Evolutionary conservation across 257 asterid genomes (phyloP).

Genomic region (Jacaranda mimosifolia): DNA sequence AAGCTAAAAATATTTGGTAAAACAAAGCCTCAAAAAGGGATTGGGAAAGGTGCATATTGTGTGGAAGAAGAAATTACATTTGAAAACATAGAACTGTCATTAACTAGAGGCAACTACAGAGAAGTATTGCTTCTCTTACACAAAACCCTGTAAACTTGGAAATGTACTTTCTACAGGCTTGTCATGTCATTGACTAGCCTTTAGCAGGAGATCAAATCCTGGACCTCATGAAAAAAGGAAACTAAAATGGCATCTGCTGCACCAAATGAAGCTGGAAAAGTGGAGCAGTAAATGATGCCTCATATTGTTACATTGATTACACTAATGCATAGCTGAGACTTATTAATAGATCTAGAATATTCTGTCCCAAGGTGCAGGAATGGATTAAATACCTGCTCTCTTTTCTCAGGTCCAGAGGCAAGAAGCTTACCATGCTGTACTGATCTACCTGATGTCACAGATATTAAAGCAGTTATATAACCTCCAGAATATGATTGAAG

Average conservation of each 20-base stretch:
- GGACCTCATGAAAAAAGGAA: neutral
- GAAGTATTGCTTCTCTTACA: neutral
- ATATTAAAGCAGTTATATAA: slow-evolving; percentile 8
- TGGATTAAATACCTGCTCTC: slow-evolving; percentile 70
- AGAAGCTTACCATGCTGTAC: slow-evolving; percentile 94
- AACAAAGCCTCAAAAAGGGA: neutral
- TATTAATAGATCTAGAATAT: neutral
- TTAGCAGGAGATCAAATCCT: neutral
- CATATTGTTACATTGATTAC: neutral
- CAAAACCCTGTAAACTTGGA: neutral
- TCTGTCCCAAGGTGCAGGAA: slow-evolving; percentile 1
- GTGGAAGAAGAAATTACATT: neutral
- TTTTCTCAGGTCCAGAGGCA: slow-evolving; percentile 92
- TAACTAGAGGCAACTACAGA: neutral
- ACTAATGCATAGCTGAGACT: neutral
- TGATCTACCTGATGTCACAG: slow-evolving; percentile 77
- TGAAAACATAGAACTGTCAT: neutral
- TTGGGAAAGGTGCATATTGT: neutral
- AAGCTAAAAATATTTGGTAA: neutral
- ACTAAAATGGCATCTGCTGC: neutral
- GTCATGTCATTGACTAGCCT: neutral
- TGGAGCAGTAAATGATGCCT: neutral
- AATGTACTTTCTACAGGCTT: neutral
- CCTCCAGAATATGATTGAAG: slow-evolving; percentile 10
- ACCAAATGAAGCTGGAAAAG: neutral